These are phyloP conservation scores for Rhinocladiella mackenziei DNA, from an alignment of 2,329 filamentous ascomycete genomes.

Conservation along the genomic window DNA sequence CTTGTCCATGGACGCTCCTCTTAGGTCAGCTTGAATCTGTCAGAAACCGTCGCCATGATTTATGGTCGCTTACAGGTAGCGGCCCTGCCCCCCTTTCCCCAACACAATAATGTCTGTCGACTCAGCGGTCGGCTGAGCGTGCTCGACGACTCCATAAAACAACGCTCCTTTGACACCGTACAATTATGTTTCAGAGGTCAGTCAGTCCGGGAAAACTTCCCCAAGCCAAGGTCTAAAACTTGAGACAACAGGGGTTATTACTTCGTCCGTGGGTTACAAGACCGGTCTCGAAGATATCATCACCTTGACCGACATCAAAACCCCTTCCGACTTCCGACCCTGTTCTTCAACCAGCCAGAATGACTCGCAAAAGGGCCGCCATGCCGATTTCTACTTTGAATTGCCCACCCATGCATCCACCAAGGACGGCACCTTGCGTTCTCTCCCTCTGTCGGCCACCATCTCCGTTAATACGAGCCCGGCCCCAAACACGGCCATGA, in stretches of 20 bases:
- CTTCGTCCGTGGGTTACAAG: conserved; percentile 15
- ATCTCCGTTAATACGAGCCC: conserved; percentile 11
- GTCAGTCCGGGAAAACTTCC: too few relatives aligned
- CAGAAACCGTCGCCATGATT: conserved; percentile 7
- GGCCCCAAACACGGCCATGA: conserved; percentile 10
- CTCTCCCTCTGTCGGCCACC: conserved; percentile 12
- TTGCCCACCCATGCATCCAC: conserved; percentile 11
- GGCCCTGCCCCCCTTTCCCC: conserved; percentile 1
- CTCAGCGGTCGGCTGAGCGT: conserved; percentile 20
- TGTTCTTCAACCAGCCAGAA: not conserved
- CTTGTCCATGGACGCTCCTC: not conserved
- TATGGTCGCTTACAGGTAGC: conserved; percentile 16
- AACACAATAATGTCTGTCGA: conserved; percentile 1
- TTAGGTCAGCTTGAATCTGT: not conserved
- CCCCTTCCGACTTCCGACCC: conserved; percentile 11
- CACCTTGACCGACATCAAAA: conserved; percentile 24
- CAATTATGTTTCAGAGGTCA: conserved; percentile 20
- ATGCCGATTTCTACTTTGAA: conserved; percentile 22
- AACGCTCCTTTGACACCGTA: conserved; percentile 19
- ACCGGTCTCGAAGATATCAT: conserved; percentile 21
- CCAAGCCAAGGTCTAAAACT: not conserved
- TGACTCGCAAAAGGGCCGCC: conserved; percentile 5
- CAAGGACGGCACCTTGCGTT: conserved; percentile 4
- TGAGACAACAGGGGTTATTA: conserved; percentile 15
- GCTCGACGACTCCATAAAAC: conserved; percentile 12